Percentiles rank a stretch among this genome's conserved stretches.
Evolutionary conservation across 2,329 filamentous ascomycete genomes (phyloP).

Genomic region (Cryoendolithus antarcticus): DNA sequence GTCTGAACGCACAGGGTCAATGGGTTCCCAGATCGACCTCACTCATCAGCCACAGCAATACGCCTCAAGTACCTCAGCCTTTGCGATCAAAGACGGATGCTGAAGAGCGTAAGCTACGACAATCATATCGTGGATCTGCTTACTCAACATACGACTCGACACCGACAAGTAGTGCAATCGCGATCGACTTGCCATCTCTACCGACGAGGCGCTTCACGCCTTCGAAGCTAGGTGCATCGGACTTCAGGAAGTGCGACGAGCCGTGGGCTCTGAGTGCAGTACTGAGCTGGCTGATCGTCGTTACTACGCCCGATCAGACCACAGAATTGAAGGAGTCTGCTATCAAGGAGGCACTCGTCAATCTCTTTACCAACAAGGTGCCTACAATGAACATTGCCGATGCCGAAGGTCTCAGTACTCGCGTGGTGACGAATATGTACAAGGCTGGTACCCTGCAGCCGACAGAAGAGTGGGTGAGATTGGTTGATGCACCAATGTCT

Average conservation of each 20-base stretch:
- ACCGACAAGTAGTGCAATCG: conserved; percentile 35
- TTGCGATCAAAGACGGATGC: conserved; percentile 90
- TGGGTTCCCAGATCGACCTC: conserved; percentile 65
- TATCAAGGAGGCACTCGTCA: conserved; percentile 76
- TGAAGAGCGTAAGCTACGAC: conserved; percentile 48
- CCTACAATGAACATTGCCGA: conserved; percentile 98
- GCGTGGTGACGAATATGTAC: conserved; percentile 71
- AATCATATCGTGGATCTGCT: conserved; percentile 26
- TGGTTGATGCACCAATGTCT: conserved; percentile 65
- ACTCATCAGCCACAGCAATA: conserved; percentile 66
- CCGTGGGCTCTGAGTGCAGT: conserved; percentile 92
- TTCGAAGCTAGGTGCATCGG: conserved; percentile 63
- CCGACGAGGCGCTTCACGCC: conserved; percentile 75
- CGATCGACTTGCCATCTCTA: conserved; percentile 73
- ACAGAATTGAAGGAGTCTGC: conserved; percentile 73
- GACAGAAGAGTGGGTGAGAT: conserved; percentile 97
- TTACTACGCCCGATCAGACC: conserved; percentile 68
- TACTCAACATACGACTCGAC: conserved; percentile 26
- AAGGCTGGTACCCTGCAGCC: conserved; percentile 63
- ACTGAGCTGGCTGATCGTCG: conserved; percentile 70
- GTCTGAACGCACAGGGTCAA: conserved; percentile 15
- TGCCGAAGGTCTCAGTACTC: conserved; percentile 71
- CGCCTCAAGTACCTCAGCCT: conserved; percentile 59
- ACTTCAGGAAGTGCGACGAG: conserved; percentile 75
- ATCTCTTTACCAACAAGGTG: conserved; percentile 85